Conservation (phyloP, 2,329 filamentous ascomycete genomes). For the Sporothrix humicola region DNA sequence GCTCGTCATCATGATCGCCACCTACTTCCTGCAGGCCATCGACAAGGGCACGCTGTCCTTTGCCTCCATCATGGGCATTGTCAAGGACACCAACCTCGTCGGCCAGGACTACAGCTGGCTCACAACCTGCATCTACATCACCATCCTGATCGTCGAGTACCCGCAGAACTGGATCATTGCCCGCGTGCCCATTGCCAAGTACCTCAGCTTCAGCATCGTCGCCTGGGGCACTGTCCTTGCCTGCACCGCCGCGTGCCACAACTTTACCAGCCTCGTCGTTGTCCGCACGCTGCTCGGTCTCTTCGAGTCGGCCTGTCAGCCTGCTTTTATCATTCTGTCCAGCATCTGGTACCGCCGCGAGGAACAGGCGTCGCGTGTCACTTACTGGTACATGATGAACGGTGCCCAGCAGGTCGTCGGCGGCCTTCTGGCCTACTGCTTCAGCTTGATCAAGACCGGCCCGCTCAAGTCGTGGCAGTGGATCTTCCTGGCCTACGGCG, state of each 20-base stretch:
- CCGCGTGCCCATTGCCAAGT: slow-evolving; percentile 70
- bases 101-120: slow-evolving; percentile 69
- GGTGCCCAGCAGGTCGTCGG: slow-evolving; percentile 74
- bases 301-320: slow-evolving; percentile 73
- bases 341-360: slow-evolving; percentile 74
- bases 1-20: slow-evolving; percentile 72
- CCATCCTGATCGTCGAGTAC: slow-evolving; percentile 72
- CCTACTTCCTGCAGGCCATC: slow-evolving; percentile 74
- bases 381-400: slow-evolving; percentile 81
- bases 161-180: slow-evolving; percentile 63
- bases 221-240: slow-evolving; percentile 67
- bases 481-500: slow-evolving; percentile 70
- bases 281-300: slow-evolving; percentile 71
- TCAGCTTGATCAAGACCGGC: slow-evolving; percentile 57
- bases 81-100: slow-evolving; percentile 55
- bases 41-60: slow-evolving; percentile 71
- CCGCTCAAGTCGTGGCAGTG: slow-evolving; percentile 70
- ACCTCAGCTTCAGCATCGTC: slow-evolving; percentile 67
- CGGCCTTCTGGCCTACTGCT: slow-evolving; percentile 71
- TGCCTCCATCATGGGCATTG: slow-evolving; percentile 68
- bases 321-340: slow-evolving; percentile 69
- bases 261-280: slow-evolving; percentile 63
- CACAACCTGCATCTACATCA: slow-evolving; percentile 76
- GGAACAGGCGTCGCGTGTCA: slow-evolving; percentile 69
- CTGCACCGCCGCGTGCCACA: slow-evolving; percentile 64